phyloP scores from a whole-genome alignment of 106 monocot genomes.

The Xerophyta viscosa region DNA sequence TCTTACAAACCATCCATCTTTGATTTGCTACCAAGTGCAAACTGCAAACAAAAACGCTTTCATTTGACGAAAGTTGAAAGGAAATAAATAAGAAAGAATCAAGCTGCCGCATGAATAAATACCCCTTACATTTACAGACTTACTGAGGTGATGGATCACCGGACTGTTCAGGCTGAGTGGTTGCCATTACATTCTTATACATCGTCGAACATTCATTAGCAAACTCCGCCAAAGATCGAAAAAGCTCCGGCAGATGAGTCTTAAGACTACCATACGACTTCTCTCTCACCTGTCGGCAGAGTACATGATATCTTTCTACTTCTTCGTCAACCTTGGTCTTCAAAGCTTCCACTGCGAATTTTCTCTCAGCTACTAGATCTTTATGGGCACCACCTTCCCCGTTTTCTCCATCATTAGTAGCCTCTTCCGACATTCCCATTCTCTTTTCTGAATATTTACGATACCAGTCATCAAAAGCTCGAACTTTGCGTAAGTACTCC shows the following conservation, averaged over 20 bases:
- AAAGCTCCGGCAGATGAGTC: constrained; percentile 75
- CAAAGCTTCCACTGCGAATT: constrained; percentile 30
- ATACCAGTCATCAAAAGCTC: constrained; percentile 63
- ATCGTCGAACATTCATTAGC: constrained; percentile 31
- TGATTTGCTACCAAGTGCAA: too few relatives aligned
- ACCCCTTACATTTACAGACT: neutral
- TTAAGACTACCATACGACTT: constrained; percentile 50
- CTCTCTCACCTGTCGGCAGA: constrained; percentile 74
- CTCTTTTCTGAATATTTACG: constrained; percentile 21
- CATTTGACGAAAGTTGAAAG: too few relatives aligned
- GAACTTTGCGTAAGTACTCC: constrained; percentile 30
- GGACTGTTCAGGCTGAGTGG: constrained; percentile 8
- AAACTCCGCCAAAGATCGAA: constrained; percentile 58
- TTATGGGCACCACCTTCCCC: constrained; percentile 26
- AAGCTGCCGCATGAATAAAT: too few relatives aligned
- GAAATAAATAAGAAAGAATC: too few relatives aligned
- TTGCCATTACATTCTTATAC: constrained; percentile 37
- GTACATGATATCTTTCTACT: constrained; percentile 22
- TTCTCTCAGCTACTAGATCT: constrained; percentile 35
- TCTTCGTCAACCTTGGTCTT: constrained; percentile 42
- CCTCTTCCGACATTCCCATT: constrained; percentile 5
- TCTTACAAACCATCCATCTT: too few relatives aligned
- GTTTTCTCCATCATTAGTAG: constrained; percentile 7
- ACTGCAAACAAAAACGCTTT: too few relatives aligned
- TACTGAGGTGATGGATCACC: neutral